Evolutionary conservation across 1,284 basidiomycete genomes (phyloP).

Genomic region (Cystobasidium sp.): DNA sequence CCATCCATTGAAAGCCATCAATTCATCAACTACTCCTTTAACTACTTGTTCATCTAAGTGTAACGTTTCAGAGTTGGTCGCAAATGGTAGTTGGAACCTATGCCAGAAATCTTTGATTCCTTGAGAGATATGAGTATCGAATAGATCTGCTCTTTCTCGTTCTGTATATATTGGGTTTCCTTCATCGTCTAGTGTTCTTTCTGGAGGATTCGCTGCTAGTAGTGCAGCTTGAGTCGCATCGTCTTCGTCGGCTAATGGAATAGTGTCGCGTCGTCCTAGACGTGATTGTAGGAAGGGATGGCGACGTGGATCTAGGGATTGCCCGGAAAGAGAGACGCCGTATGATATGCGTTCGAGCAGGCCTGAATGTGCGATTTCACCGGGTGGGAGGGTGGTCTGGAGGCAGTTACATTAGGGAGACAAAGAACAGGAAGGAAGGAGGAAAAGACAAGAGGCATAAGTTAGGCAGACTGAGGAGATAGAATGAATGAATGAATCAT

Average conservation of each 20-base stretch:
- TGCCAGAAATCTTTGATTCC: constrained; percentile 87
- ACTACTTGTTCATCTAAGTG: constrained; percentile 87
- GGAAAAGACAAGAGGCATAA: no score
- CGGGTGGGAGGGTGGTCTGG: constrained; percentile 50
- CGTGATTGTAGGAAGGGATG: constrained; percentile 84
- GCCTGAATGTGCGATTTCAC: constrained; percentile 55
- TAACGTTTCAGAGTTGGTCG: constrained; percentile 72
- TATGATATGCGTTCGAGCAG: constrained; percentile 82
- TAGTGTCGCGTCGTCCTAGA: constrained; percentile 54
- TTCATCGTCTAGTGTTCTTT: neutral
- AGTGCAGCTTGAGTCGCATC: constrained; percentile 3
- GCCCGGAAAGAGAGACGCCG: constrained; percentile 64
- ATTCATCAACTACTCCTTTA: constrained; percentile 80
- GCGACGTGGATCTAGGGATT: constrained; percentile 79
- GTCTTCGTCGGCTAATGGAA: constrained; percentile 20
- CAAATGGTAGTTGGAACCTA: constrained; percentile 75
- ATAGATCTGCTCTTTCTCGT: constrained; percentile 78
- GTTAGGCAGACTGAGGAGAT: no score
- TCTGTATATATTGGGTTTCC: constrained; percentile 33
- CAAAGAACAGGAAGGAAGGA: no score
- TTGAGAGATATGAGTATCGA: constrained; percentile 72
- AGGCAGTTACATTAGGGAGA: no score
- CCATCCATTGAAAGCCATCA: constrained; percentile 94
- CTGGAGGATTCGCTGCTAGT: neutral
- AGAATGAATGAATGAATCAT: no score